These are phyloP conservation scores for Cystofilobasidium bisporidii DNA, from an alignment of 768 basidiomycete genomes.

Conservation along the genomic window DNA sequence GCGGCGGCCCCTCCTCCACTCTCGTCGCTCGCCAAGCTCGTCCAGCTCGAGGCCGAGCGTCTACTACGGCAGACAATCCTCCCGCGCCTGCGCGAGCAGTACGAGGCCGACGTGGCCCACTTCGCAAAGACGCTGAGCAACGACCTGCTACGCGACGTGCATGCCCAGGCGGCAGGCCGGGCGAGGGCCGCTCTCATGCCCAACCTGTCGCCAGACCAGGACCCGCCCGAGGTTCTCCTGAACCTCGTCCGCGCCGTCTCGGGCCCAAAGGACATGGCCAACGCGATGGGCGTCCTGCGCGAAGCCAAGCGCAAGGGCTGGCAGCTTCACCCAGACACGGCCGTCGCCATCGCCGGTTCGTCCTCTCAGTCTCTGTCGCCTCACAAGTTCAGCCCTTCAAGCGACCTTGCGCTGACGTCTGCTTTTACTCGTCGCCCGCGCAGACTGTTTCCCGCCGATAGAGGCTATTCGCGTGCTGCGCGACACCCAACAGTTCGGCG, in stretches of 20 bases:
- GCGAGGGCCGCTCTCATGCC: not conserved
- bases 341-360: not conserved
- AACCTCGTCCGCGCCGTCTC: not conserved
- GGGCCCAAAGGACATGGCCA: not conserved
- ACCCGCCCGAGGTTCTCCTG: not conserved
- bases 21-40: not conserved
- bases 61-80: not conserved
- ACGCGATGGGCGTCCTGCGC: not conserved
- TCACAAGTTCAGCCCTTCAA: not conserved
- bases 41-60: not conserved
- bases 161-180: not conserved
- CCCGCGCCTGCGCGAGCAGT: slow-evolving; percentile 1
- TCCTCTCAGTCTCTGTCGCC: not conserved
- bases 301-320: not conserved
- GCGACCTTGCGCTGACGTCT: not conserved
- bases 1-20: not conserved
- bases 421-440: too few species aligned
- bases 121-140: not conserved
- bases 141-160: not conserved
- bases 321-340: not conserved
- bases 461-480: not conserved
- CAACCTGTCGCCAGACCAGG: not conserved
- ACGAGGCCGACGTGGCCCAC: not conserved
- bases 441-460: not conserved
- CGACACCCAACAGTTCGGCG: not conserved